Percentiles rank a stretch among this genome's conserved stretches.
phyloP scores from a whole-genome alignment of 345 rosid species.

The Salix dunnii region DNA sequence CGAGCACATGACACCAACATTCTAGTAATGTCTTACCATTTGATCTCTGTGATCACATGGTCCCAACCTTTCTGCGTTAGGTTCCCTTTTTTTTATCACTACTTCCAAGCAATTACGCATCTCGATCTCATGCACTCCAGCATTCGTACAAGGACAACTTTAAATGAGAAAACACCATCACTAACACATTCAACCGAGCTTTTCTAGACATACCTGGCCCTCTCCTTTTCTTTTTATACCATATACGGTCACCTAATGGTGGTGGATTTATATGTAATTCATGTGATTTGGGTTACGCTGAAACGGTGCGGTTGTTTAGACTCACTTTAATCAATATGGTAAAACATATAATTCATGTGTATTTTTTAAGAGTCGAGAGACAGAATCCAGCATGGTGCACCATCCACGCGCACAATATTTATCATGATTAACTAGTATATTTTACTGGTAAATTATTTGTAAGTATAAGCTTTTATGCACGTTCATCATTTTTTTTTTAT shows the following conservation, averaged over 20 bases:
- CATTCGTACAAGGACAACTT: not conserved
- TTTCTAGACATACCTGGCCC: not conserved
- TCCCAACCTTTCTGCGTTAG: slow-evolving; percentile 6
- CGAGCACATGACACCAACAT: slow-evolving; percentile 44
- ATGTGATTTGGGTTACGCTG: too few relatives aligned
- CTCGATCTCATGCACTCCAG: not conserved
- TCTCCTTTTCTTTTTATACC: not conserved
- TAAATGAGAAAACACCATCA: slow-evolving; percentile 2
- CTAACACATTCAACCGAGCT: not conserved
- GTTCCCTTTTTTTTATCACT: slow-evolving; percentile 7
- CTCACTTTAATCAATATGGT: too few relatives aligned
- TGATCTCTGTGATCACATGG: slow-evolving; percentile 37
- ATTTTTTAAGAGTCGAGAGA: too few relatives aligned
- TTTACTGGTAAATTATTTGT: too few relatives aligned
- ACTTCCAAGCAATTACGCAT: slow-evolving; percentile 5
- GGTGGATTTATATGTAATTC: too few relatives aligned
- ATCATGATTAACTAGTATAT: too few relatives aligned
- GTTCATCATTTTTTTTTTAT: too few relatives aligned
- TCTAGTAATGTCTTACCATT: slow-evolving; percentile 11
- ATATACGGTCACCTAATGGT: not conserved
- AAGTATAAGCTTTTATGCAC: too few relatives aligned
- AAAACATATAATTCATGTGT: too few relatives aligned
- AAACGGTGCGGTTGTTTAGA: too few relatives aligned
- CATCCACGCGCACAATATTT: too few relatives aligned
- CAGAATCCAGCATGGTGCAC: too few relatives aligned